Evolutionary conservation across 2,329 filamentous ascomycete species (phyloP).

Genomic region (Raffaelea deltoideospora): DNA sequence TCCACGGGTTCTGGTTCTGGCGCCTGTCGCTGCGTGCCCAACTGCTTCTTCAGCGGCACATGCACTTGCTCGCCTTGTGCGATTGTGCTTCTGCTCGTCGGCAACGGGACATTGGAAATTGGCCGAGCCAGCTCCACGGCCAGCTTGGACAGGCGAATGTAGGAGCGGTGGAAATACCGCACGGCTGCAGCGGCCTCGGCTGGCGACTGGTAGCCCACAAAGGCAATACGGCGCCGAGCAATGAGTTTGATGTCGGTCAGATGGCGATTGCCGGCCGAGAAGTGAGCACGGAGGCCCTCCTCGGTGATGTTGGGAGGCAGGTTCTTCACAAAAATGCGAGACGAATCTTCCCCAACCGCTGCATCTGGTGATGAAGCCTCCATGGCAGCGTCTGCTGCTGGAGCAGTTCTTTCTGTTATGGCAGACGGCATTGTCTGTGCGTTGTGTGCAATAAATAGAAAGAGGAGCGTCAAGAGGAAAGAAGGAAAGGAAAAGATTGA

Average conservation of each 20-base stretch:
- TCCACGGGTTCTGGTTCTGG: background rate
- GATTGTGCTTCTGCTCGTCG: too few species aligned
- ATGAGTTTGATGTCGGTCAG: slow-evolving; percentile 91
- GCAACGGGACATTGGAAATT: slow-evolving; percentile 26
- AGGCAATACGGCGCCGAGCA: slow-evolving; percentile 78
- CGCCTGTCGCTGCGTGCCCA: too few species aligned
- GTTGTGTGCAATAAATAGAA: background rate
- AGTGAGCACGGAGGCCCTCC: slow-evolving; percentile 78
- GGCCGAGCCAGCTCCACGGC: slow-evolving; percentile 76
- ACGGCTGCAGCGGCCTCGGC: slow-evolving; percentile 71
- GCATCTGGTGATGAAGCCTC: background rate
- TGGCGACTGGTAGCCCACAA: slow-evolving; percentile 78
- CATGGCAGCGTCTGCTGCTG: background rate
- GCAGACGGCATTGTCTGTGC: slow-evolving; percentile 2
- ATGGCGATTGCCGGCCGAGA: slow-evolving; percentile 53
- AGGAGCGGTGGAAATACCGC: slow-evolving; percentile 90
- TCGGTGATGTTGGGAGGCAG: slow-evolving; percentile 76
- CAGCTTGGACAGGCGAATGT: slow-evolving; percentile 91
- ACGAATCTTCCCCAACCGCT: slow-evolving; percentile 29
- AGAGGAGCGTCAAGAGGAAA: background rate
- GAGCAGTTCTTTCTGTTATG: background rate
- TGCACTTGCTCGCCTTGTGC: too few species aligned
- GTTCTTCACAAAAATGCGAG: slow-evolving; percentile 64
- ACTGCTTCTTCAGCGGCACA: too few species aligned
- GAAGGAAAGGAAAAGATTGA: background rate